Conservation (phyloP, 176 grass and related monocot species). For the Canna indica region DNA sequence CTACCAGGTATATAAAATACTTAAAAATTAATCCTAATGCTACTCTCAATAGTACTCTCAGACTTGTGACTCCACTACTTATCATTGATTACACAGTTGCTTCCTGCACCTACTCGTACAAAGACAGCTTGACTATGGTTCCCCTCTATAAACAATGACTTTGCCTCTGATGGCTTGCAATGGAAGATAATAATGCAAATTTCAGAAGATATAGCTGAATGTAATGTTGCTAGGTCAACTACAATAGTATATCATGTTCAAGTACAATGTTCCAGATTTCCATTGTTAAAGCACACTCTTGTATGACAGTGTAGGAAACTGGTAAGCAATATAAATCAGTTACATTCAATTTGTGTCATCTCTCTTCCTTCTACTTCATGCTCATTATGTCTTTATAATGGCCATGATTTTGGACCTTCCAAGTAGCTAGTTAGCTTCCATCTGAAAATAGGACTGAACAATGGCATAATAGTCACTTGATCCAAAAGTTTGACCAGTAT, state of each 20-base stretch:
- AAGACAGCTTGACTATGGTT: background rate
- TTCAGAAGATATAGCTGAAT: background rate
- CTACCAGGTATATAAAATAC: constrained; percentile 37
- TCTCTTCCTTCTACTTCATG: background rate
- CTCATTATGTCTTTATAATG: background rate
- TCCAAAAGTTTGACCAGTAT: no score
- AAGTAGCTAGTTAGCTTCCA: no score
- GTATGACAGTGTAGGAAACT: background rate
- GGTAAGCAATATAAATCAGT: background rate
- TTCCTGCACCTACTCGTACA: constrained; percentile 11
- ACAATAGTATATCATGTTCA: background rate
- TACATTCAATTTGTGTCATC: background rate
- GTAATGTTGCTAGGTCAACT: background rate
- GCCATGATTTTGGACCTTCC: no score
- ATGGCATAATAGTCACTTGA: no score
- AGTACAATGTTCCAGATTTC: background rate
- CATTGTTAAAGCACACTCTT: background rate
- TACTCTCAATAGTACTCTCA: background rate
- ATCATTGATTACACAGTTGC: constrained; percentile 29
- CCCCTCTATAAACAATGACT: background rate
- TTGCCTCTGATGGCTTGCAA: background rate
- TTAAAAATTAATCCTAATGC: background rate
- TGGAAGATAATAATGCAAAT: background rate
- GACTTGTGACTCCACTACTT: background rate
- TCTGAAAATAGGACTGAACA: no score